Conservation (phyloP, 805 yeast species). For the Suhomyces sp. region DNA sequence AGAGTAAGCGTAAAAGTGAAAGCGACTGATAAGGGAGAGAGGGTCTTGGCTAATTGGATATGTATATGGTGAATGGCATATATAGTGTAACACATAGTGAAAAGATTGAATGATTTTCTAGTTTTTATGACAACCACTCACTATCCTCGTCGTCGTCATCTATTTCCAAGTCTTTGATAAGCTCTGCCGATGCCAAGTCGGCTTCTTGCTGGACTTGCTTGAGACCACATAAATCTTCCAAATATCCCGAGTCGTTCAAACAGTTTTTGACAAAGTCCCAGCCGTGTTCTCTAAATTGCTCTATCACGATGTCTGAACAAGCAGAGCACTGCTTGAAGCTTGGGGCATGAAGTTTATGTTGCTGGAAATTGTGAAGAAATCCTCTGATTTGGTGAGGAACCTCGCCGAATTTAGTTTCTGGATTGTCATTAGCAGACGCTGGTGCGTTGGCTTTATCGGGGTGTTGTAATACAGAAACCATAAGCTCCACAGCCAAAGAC, state of each 20-base stretch:
- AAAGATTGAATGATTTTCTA: not conserved
- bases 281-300: conserved; percentile 48
- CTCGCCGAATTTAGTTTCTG: conserved; percentile 49
- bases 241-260: conserved; percentile 58
- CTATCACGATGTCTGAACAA: conserved; percentile 64
- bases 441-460: conserved; percentile 47
- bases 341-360: conserved; percentile 64
- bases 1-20: not conserved
- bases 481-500: conserved; percentile 78
- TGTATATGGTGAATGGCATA: not conserved
- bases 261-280: conserved; percentile 84
- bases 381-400: conserved; percentile 93
- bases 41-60: not conserved
- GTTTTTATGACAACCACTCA: conserved; percentile 13
- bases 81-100: not conserved
- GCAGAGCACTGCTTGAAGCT: conserved; percentile 82
- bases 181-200: conserved; percentile 44
- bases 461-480: conserved; percentile 73
- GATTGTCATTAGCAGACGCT: conserved; percentile 30
- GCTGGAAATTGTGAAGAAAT: conserved; percentile 63
- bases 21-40: not conserved
- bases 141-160: conserved; percentile 39
- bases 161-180: conserved; percentile 27
- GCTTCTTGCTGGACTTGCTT: conserved; percentile 69
- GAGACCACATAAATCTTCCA: conserved; percentile 81